Evolutionary conservation across 352 stramenopile genomes (phyloP), one percentile per base, ranked within the genome.

Genomic region (Pythium plurisporium): DNA sequence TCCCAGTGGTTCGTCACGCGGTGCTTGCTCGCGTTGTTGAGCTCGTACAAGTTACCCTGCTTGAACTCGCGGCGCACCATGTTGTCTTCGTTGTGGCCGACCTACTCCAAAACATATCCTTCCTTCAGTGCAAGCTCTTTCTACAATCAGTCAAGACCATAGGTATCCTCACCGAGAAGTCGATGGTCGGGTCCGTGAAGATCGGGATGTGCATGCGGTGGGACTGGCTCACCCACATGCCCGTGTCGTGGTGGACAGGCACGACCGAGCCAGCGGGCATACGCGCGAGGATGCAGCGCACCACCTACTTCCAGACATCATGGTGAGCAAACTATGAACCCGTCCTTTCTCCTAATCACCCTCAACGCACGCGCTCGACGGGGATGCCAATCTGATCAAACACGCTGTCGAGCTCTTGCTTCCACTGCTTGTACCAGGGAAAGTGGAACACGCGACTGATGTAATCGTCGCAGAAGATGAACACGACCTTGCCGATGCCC

Each of bases 401-500:
- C 46, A 99, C 89, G 7, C 90, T 87, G 45, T 70, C 64, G 20
- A 95, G 70, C 53, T 93, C 76, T 53, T 57, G 59, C 45, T 85
- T 79, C 85, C 83, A 95, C 15, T 76, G 51, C 65, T 96, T 75
- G 64, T 92, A 98, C 85, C 90, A 99, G 15, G 97, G 97, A 44
- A 99, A 91, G 20, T 87, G 87, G 72, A 97, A 99, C 27, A 98
- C 88, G 23, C 83, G 85, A 62, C 93, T 86, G 33, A 99, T 76
- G 69, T 99, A 99, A 76, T 99, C 97, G 79, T 99, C 97, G 63
- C 91, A 98, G 78, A 98, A 99, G 41, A 99, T 79, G 54, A 99
- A 95, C 11, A 98, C 89, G 58, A 98, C 96, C 70, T 99, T 99
- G 68, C 91, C 88, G 59, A 99, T 98, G 50, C 97, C 97, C 95